Evolutionary conservation across 805 yeast species (phyloP).

Genomic region (Pichia deserticola): DNA sequence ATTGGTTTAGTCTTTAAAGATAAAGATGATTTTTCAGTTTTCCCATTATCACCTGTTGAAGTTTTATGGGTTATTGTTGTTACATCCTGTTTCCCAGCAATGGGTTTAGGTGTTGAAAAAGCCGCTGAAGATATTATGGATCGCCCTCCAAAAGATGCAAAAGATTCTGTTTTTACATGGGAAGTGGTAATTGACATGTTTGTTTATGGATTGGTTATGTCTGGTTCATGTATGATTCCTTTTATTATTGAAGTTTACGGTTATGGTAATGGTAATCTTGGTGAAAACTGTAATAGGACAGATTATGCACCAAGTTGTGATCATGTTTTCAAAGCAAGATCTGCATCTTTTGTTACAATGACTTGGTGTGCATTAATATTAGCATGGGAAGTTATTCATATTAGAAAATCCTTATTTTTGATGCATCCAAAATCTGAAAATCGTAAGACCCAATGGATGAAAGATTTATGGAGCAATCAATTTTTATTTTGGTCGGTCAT

Average conservation of each 20-base stretch:
- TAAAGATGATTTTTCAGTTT: slow-evolving; percentile 57
- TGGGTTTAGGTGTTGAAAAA: slow-evolving; percentile 68
- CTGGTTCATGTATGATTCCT: slow-evolving; percentile 57
- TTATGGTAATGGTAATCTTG: slow-evolving; percentile 57
- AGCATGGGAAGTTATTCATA: slow-evolving; percentile 80
- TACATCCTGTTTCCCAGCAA: slow-evolving; percentile 77
- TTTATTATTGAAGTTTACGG: slow-evolving; percentile 65
- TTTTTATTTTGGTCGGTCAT: slow-evolving; percentile 77
- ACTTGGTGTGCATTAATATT: slow-evolving; percentile 79
- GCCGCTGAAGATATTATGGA: slow-evolving; percentile 60
- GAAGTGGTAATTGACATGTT: slow-evolving; percentile 64
- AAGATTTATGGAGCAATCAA: slow-evolving; percentile 65
- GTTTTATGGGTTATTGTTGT: slow-evolving; percentile 74
- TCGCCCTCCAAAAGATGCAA: slow-evolving; percentile 53
- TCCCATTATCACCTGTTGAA: slow-evolving; percentile 75
- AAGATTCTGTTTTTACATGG: slow-evolving; percentile 52
- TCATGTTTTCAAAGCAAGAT: slow-evolving; percentile 65
- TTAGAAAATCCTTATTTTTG: slow-evolving; percentile 59
- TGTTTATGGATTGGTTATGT: slow-evolving; percentile 69
- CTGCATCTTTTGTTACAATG: slow-evolving; percentile 72
- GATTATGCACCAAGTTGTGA: slow-evolving; percentile 41
- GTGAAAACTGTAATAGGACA: slow-evolving; percentile 49
- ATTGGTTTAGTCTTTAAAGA: slow-evolving; percentile 70
- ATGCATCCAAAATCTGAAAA: slow-evolving; percentile 62
- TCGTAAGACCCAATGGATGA: slow-evolving; percentile 51